Conservation (phyloP, 2,329 filamentous ascomycete species). For the Samsoniella hepiali region DNA sequence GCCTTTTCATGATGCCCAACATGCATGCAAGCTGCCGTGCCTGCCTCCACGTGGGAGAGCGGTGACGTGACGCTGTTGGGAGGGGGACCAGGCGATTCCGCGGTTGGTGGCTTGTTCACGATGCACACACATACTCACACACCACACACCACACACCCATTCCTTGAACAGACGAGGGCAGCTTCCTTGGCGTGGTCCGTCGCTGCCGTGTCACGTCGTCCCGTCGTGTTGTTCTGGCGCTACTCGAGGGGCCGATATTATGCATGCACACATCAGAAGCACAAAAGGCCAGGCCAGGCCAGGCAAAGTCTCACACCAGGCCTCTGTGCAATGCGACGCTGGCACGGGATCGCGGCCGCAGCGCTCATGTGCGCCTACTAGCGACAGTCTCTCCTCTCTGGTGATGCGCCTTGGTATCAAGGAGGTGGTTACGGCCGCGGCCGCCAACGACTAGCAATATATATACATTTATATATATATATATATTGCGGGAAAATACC, state of each 20-base stretch:
- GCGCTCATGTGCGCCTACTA: background rate
- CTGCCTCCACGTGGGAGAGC: background rate
- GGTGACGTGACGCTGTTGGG: background rate
- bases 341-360: constrained; percentile 7
- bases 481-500: background rate
- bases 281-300: background rate
- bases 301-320: background rate
- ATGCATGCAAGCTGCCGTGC: background rate
- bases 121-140: background rate
- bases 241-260: background rate
- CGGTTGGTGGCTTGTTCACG: constrained; percentile 4
- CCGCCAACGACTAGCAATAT: too few relatives aligned
- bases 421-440: too few relatives aligned
- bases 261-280: background rate
- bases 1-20: background rate
- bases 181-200: background rate
- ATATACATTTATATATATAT: too few relatives aligned
- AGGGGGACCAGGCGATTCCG: background rate
- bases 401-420: background rate
- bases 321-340: constrained; percentile 1
- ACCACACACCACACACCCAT: background rate
- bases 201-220: constrained; percentile 6
- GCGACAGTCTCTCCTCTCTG: background rate
- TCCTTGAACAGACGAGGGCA: background rate
- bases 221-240: background rate